Evolutionary conservation across 2,329 filamentous ascomycete species (phyloP), one percentile per base, ranked within the genome.

Genomic region (Verticillium nubilum): DNA sequence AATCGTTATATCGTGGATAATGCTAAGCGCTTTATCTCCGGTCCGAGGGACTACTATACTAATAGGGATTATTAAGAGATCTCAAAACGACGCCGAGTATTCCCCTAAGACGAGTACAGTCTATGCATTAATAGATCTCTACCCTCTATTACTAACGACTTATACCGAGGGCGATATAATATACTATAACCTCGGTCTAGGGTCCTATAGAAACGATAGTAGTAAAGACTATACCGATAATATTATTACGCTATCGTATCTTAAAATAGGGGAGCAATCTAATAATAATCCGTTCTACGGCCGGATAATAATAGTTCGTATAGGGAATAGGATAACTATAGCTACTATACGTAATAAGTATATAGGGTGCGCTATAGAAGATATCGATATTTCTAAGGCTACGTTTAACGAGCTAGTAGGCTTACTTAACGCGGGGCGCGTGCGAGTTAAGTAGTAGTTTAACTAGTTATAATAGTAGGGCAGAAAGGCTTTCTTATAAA

Each of bases 51-150:
- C n/a, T 31, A 17, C 17, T 13, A 13, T 54, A 27, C 52, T 27
- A 10, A 19, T 17, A 9, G 4, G 9, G 35, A 42, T 42, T 19
- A 4, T 4, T 1, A 9, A 42, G 35, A 19, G 35, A 19, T 4
- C 35, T 9, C 35, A 42, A 1, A 42, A 12, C 3, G 29, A 3
- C 29, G 29, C 12, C 3, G 29, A 6, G 29, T 31, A 12, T 31
- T 31, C 29, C 12, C 12, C 29, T 6, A 99, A 76, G 12, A 99
- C 91, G 25, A 31, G 6, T 12, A 31, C 29, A 31, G 3, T 31
- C 29, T 31, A 31, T 12, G 29, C 6, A 31, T 12, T 12, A 31
- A 31, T 12, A 12, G 12, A 12, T 31, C 6, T 31, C 29, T 12
- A 31, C 6, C 29, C 29, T 12, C 29, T 31, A 6, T 1, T 12